Evolutionary conservation across 805 yeast species (phyloP).

Genomic region (Saccharomyces mikatae): DNA sequence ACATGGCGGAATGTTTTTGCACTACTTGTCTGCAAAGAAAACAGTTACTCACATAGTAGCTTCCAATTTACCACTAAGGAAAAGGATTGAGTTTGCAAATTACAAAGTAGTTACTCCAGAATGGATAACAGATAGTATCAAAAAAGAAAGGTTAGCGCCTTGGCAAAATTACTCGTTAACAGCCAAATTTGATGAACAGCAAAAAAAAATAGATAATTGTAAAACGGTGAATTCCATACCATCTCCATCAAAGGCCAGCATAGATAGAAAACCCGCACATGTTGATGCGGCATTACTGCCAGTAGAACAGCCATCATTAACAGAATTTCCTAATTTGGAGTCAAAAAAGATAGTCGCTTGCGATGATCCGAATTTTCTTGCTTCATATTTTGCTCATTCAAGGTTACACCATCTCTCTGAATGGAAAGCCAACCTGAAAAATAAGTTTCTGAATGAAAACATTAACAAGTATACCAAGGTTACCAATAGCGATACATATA

Average conservation of each 20-base stretch:
- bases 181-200: slow-evolving; percentile 46
- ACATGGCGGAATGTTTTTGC: slow-evolving; percentile 74
- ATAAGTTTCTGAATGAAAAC: slow-evolving; percentile 43
- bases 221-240: background rate
- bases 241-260: background rate
- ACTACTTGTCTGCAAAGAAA: slow-evolving; percentile 61
- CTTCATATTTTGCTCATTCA: slow-evolving; percentile 68
- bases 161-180: slow-evolving; percentile 65
- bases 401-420: slow-evolving; percentile 81
- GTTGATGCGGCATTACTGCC: background rate
- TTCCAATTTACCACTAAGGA: slow-evolving; percentile 67
- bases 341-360: slow-evolving; percentile 41
- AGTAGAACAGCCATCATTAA: background rate
- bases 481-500: slow-evolving; percentile 6
- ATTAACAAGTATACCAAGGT: slow-evolving; percentile 5
- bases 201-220: slow-evolving; percentile 32
- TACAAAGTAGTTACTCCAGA: slow-evolving; percentile 72
- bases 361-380: slow-evolving; percentile 66
- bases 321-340: background rate
- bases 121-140: slow-evolving; percentile 70
- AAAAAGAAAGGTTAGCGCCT: slow-evolving; percentile 39
- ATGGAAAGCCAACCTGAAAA: slow-evolving; percentile 72
- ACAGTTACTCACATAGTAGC: slow-evolving; percentile 82
- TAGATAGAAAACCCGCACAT: background rate
- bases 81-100: slow-evolving; percentile 53